These are phyloP conservation scores for Claviceps quebecensis DNA, from an alignment of 2,329 filamentous ascomycete genomes.

Conservation along the genomic window DNA sequence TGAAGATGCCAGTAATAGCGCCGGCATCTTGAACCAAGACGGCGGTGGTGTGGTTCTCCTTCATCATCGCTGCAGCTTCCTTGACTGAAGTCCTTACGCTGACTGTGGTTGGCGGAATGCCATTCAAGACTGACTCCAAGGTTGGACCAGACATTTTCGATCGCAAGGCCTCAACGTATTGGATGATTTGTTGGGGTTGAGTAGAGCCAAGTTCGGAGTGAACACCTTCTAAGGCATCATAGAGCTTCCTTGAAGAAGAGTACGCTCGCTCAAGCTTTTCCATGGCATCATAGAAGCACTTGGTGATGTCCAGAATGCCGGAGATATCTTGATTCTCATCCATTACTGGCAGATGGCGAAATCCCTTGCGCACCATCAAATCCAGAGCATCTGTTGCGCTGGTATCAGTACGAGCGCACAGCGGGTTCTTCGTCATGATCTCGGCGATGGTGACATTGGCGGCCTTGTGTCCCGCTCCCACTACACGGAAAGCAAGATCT, in stretches of 20 bases:
- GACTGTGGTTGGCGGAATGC: constrained; percentile 83
- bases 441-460: constrained; percentile 85
- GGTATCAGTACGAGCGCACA: constrained; percentile 93
- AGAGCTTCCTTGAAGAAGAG: constrained; percentile 92
- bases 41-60: constrained; percentile 95
- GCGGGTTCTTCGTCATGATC: constrained; percentile 99
- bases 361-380: constrained; percentile 96
- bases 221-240: constrained; percentile 93
- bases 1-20: constrained; percentile 97
- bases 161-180: constrained; percentile 91
- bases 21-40: constrained; percentile 93
- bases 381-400: constrained; percentile 95
- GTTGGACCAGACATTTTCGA: constrained; percentile 97
- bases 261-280: constrained; percentile 98
- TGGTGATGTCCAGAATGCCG: constrained; percentile 94
- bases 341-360: constrained; percentile 96
- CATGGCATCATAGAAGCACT: constrained; percentile 99
- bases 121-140: constrained; percentile 84
- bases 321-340: constrained; percentile 99
- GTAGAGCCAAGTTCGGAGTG: constrained; percentile 92
- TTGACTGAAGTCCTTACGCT: constrained; percentile 92
- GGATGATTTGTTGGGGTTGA: constrained; percentile 96
- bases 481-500: constrained; percentile 92
- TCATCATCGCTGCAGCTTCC: constrained; percentile 92
- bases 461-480: constrained; percentile 80